Base-by-base conservation (phyloP, 371 early-diverging fungal species). In the Catenaria anguillulae region DNA sequence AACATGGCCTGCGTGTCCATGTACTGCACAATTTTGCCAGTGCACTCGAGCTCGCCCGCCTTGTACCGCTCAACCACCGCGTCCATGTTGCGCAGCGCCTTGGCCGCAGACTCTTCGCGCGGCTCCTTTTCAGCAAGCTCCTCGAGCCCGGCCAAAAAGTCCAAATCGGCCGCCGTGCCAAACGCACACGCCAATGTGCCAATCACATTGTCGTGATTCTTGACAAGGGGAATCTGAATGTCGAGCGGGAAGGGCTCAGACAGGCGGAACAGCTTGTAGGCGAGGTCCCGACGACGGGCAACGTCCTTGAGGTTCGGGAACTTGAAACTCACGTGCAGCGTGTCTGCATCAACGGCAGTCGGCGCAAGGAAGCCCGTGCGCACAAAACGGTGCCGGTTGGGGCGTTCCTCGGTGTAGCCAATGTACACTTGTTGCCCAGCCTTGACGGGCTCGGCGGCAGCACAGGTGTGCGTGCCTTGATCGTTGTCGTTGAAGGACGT, bases 331-430 rank as follows among this genome's bases (percentile, higher is more conserved):
- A 50, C 29, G 29, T 10, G 52, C 52, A 50, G 15, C 8, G 13
- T 29, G 52, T 50, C 52, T 26, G 15, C 52, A 3, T 15, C 13
- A 17, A 50, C 52, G 13, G 52, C 13, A 26, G 10, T 10, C 12
- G 26, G 29, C 29, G 17, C 36, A 13, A 58, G n/a, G 42, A 58
- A 58, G 8, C 36, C 58, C 0, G 58, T 33, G 42, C 34, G 31
- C 36, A 58, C 6, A 2, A 58, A 35, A 8, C 58, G 58, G 24
- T 58, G 26, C 15, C 40, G 40, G 58, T 58, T 58, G 2, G 58
- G 31, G 1, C 58, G 58, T 15, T 24, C 13, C 17, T 8, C 21
- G 12, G 36, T 34, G 58, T 58, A 58, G 36, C 17, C 24, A 1
- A 40, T 58, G 36, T 19, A 58, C 31, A 54, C 55, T 19, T 55